phyloP scores from a whole-genome alignment of 1,139 yeast genomes.

The Candida smagusa region DNA sequence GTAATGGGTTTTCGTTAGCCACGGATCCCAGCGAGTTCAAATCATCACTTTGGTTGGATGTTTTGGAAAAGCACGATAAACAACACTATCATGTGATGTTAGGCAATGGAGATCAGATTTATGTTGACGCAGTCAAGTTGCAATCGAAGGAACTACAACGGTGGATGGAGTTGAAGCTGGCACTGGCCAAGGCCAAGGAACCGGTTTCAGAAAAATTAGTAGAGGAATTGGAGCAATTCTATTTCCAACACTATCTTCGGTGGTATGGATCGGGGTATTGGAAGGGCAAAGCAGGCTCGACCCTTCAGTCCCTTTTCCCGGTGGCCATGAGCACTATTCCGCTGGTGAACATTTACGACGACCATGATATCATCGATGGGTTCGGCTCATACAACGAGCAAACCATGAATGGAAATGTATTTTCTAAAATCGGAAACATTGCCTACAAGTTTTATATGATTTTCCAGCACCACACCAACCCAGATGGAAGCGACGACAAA shows the following conservation, averaged over 20 bases:
- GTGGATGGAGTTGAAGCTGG: slow-evolving; percentile 60
- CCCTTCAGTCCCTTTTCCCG: slow-evolving; percentile 68
- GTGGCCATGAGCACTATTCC: slow-evolving; percentile 81
- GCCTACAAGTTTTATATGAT: slow-evolving; percentile 87
- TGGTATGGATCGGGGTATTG: slow-evolving; percentile 94
- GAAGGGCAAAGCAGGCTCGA: slow-evolving; percentile 64
- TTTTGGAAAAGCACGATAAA: slow-evolving; percentile 59
- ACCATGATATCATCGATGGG: slow-evolving; percentile 94
- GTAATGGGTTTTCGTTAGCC: slow-evolving; percentile 87
- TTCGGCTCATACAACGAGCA: slow-evolving; percentile 80
- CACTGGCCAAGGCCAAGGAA: slow-evolving; percentile 38
- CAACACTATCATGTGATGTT: slow-evolving; percentile 87
- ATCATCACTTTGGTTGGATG: slow-evolving; percentile 85
- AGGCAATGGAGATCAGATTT: slow-evolving; percentile 97
- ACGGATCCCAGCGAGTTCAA: slow-evolving; percentile 65
- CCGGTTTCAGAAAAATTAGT: slow-evolving; percentile 46
- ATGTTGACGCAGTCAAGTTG: slow-evolving; percentile 75
- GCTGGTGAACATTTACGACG: slow-evolving; percentile 78
- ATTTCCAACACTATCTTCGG: slow-evolving; percentile 66
- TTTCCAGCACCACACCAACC: slow-evolving; percentile 79
- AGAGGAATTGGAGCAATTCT: slow-evolving; percentile 59
- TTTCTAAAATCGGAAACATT: slow-evolving; percentile 65
- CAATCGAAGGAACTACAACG: slow-evolving; percentile 51
- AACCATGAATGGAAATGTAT: slow-evolving; percentile 71
- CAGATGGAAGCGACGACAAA: slow-evolving; percentile 30